A percentile compares a stretch with the other conserved stretches of the same genome.
These are phyloP conservation scores for Yueomyces sp. DNA, from an alignment of 1,139 yeast species.

Conservation along the genomic window DNA sequence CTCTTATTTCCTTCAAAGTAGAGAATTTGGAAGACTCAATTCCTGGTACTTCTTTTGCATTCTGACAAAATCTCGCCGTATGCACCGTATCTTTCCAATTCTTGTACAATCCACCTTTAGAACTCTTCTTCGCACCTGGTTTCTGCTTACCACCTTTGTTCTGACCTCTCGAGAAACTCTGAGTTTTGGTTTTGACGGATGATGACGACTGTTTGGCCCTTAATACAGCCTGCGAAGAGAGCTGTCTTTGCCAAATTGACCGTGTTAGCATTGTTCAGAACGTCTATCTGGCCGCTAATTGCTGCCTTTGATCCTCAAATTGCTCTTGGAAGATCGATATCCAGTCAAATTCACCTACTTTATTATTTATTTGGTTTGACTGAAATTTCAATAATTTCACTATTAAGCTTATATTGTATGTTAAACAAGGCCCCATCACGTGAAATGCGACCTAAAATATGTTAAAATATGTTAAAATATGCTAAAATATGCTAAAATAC, in stretches of 20 bases:
- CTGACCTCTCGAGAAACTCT: constrained; percentile 16
- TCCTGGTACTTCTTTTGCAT: constrained; percentile 16
- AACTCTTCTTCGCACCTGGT: constrained; percentile 15
- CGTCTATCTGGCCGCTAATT: too few relatives aligned
- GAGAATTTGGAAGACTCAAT: constrained; percentile 4
- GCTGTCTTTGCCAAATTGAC: background rate
- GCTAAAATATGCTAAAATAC: too few relatives aligned
- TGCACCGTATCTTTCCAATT: constrained; percentile 21
- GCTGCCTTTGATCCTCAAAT: too few relatives aligned
- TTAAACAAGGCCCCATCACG: too few relatives aligned
- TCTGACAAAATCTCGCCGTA: constrained; percentile 14
- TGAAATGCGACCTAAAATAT: too few relatives aligned
- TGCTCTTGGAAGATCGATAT: too few relatives aligned
- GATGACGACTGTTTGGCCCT: background rate
- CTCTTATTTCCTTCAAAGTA: constrained; percentile 7
- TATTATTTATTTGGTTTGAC: too few relatives aligned
- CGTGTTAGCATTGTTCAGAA: background rate
- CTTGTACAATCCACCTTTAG: constrained; percentile 18
- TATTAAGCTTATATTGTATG: too few relatives aligned
- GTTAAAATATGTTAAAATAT: too few relatives aligned
- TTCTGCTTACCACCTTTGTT: constrained; percentile 8
- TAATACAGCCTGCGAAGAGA: background rate
- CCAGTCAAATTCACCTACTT: too few relatives aligned
- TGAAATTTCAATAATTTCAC: too few relatives aligned
- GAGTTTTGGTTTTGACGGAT: constrained; percentile 12